phyloP scores from a whole-genome alignment of 495 filamentous ascomycete species.

The Elaphomyces granulatus region DNA sequence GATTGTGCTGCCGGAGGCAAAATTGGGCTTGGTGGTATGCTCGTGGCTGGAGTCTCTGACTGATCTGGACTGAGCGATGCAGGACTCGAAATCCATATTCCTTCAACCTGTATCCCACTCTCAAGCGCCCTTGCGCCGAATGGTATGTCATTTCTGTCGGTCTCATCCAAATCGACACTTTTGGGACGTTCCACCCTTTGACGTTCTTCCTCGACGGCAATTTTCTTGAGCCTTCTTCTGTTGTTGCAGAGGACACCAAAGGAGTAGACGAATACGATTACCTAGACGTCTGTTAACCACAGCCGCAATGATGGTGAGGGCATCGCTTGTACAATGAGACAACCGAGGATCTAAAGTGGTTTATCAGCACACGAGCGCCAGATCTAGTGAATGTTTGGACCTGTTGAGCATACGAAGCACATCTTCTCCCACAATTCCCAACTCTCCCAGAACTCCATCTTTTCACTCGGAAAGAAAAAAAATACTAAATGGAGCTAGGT shows the following conservation, averaged over 20 bases:
- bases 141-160: slow-evolving; percentile 48
- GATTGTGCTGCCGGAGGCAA: slow-evolving; percentile 1
- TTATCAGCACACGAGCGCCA: no score
- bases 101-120: slow-evolving; percentile 70
- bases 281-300: no score
- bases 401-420: slow-evolving; percentile 58
- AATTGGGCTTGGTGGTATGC: slow-evolving; percentile 6
- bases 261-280: slow-evolving; percentile 31
- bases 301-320: slow-evolving; percentile 18
- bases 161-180: slow-evolving; percentile 19
- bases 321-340: slow-evolving; percentile 29
- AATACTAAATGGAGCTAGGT: no score
- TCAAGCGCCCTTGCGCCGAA: slow-evolving; percentile 87
- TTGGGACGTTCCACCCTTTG: slow-evolving; percentile 36
- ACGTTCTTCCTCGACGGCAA: slow-evolving; percentile 49
- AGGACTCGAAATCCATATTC: slow-evolving; percentile 75
- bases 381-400: no score
- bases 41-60: slow-evolving; percentile 9
- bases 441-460: slow-evolving; percentile 51
- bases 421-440: slow-evolving; percentile 89
- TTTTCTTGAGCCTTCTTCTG: slow-evolving; percentile 48
- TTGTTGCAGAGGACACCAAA: slow-evolving; percentile 38
- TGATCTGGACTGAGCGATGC: slow-evolving; percentile 15
- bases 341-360: slow-evolving; percentile 24
- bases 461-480: no score